Percentiles rank a stretch among this genome's conserved stretches.
Evolutionary conservation across 768 basidiomycete species (phyloP).

Genomic region (Podaxis sp.): DNA sequence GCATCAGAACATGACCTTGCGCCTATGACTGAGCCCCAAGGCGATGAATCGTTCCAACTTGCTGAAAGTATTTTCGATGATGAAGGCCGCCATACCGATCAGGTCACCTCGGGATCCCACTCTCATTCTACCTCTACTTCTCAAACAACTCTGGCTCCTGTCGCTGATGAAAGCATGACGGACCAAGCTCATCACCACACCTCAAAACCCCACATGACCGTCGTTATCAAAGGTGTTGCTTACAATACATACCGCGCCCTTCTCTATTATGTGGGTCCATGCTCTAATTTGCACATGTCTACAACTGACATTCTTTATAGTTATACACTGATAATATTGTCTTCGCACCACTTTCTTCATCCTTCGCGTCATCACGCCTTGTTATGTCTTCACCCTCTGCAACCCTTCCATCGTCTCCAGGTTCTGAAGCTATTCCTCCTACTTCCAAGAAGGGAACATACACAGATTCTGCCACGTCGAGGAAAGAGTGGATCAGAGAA

Average conservation of each 20-base stretch:
- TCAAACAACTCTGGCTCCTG: neutral
- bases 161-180: neutral
- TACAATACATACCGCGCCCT: slow-evolving; percentile 44
- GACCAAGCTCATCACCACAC: neutral
- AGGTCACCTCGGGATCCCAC: slow-evolving; percentile 3
- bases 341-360: slow-evolving; percentile 82
- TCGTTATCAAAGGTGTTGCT: slow-evolving; percentile 50
- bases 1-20: slow-evolving; percentile 4
- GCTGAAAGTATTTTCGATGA: slow-evolving; percentile 24
- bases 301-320: slow-evolving; percentile 32
- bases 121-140: neutral
- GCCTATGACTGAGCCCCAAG: slow-evolving; percentile 20
- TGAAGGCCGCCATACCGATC: neutral
- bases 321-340: slow-evolving; percentile 83
- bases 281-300: neutral
- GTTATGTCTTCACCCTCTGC: slow-evolving; percentile 24
- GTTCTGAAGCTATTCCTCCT: slow-evolving; percentile 25
- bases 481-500: slow-evolving; percentile 68
- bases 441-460: slow-evolving; percentile 18
- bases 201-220: slow-evolving; percentile 22
- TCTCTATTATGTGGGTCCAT: slow-evolving; percentile 69
- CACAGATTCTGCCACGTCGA: slow-evolving; percentile 24
- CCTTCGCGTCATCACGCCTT: slow-evolving; percentile 39
- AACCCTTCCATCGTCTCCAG: slow-evolving; percentile 23
- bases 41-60: slow-evolving; percentile 24